Percentiles rank a stretch among this genome's conserved stretches.
These are phyloP conservation scores for Craterostigma plantagineum DNA, from an alignment of 257 asterid species.

Conservation along the genomic window DNA sequence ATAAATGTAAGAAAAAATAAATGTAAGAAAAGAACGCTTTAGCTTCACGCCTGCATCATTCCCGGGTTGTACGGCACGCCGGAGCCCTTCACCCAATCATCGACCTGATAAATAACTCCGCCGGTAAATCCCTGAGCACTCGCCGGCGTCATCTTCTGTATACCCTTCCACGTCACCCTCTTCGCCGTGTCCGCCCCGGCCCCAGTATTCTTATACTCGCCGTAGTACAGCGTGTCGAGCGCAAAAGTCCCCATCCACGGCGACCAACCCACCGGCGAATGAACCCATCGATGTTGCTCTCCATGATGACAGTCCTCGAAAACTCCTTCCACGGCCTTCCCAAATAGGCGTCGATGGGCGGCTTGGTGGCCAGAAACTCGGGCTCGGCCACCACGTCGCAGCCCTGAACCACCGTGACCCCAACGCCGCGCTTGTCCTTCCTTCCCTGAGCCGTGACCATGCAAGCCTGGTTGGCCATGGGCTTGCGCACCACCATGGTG, in stretches of 20 bases:
- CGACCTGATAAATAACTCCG: constrained; percentile 14
- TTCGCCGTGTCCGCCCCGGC: constrained; percentile 24
- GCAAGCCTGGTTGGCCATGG: not conserved
- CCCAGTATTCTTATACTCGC: constrained; percentile 53
- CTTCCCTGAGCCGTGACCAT: constrained; percentile 4
- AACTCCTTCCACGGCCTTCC: constrained; percentile 85
- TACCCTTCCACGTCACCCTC: constrained; percentile 64
- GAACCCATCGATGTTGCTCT: constrained; percentile 30
- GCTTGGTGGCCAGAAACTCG: constrained; percentile 1
- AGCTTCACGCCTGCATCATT: too few relatives aligned
- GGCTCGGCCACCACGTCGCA: not conserved
- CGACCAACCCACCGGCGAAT: constrained; percentile 60
- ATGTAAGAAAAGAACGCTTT: too few relatives aligned
- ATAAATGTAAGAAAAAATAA: too few relatives aligned
- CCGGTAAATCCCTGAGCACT: constrained; percentile 41
- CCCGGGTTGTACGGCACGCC: constrained; percentile 32
- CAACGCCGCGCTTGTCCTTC: not conserved
- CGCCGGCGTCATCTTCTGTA: constrained; percentile 28
- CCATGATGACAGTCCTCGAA: constrained; percentile 58
- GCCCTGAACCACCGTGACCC: constrained; percentile 3
- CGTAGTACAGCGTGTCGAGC: constrained; percentile 40
- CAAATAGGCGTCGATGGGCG: constrained; percentile 20
- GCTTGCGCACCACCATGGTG: not conserved
- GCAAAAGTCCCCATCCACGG: constrained; percentile 61
- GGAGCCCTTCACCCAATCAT: constrained; percentile 29